A percentile compares a stretch with the other conserved stretches of the same genome.
Evolutionary conservation across 768 basidiomycete genomes (phyloP).

Genomic region (Boletus subparvulus): DNA sequence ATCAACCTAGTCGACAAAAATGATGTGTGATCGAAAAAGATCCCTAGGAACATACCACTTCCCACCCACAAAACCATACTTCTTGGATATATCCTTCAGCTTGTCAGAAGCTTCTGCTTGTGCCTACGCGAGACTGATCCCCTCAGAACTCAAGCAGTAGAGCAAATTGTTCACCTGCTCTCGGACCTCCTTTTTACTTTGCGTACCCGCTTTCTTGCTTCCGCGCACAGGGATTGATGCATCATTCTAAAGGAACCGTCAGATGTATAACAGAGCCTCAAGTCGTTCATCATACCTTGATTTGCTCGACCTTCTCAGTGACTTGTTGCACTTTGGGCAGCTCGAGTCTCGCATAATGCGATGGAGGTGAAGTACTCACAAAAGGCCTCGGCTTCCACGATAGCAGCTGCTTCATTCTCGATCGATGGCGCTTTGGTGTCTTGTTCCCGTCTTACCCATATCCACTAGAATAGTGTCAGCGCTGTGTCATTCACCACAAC

Average conservation of each 20-base stretch:
- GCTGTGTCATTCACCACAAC: not conserved
- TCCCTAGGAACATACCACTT: slow-evolving; percentile 54
- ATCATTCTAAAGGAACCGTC: slow-evolving; percentile 49
- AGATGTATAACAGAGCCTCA: not conserved
- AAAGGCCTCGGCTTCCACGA: slow-evolving; percentile 44
- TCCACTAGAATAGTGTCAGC: slow-evolving; percentile 49
- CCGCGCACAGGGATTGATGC: slow-evolving; percentile 61
- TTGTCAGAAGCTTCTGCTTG: slow-evolving; percentile 59
- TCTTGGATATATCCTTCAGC: slow-evolving; percentile 58
- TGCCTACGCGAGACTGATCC: slow-evolving; percentile 37
- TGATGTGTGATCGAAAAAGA: not conserved
- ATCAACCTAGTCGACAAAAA: slow-evolving; percentile 51
- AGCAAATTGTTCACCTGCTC: slow-evolving; percentile 49
- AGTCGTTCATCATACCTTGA: slow-evolving; percentile 45
- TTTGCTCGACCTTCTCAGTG: slow-evolving; percentile 55
- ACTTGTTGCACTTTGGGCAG: slow-evolving; percentile 51
- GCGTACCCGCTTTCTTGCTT: slow-evolving; percentile 69
- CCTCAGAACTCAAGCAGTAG: not conserved
- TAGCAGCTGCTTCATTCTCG: slow-evolving; percentile 31
- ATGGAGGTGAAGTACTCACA: slow-evolving; percentile 34
- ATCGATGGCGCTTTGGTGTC: not conserved
- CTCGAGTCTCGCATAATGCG: not conserved
- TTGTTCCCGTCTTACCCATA: slow-evolving; percentile 49
- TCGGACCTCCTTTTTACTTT: slow-evolving; percentile 73
- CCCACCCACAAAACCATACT: slow-evolving; percentile 53